Percentiles rank a stretch among this genome's conserved stretches.
Conservation (phyloP, 768 basidiomycete genomes). For the Candolleomyces aberdarensis region DNA sequence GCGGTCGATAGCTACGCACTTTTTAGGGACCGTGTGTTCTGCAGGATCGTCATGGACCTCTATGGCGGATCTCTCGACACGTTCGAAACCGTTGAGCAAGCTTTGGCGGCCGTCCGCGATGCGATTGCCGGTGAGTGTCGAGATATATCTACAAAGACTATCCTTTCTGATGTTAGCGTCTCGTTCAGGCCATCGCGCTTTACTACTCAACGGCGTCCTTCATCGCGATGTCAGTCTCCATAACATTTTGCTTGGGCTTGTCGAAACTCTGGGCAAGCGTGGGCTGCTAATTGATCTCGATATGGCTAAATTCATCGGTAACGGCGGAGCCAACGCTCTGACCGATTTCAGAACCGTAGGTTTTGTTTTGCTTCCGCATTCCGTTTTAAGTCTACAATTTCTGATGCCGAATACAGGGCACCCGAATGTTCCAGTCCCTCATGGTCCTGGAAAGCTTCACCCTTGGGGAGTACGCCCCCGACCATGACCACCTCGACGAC, state of each 20-base stretch:
- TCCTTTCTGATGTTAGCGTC: not conserved
- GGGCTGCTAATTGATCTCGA: not conserved
- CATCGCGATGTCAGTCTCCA: not conserved
- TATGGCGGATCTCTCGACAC: not conserved
- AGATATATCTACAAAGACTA: not conserved
- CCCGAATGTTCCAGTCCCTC: not conserved
- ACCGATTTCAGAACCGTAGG: not conserved
- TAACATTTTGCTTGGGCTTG: not conserved
- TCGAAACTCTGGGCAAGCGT: not conserved
- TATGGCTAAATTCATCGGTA: not conserved
- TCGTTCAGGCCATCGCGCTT: not conserved
- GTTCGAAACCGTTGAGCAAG: not conserved
- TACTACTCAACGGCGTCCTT: not conserved
- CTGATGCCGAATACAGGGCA: not conserved
- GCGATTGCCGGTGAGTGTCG: not conserved
- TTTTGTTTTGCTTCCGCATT: not conserved
- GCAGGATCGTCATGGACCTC: no score
- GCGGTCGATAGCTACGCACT: not conserved
- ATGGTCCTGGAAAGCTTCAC: not conserved
- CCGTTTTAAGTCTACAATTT: not conserved
- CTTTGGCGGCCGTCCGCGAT: not conserved
- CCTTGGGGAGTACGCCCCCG: not conserved
- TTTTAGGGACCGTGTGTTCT: not conserved
- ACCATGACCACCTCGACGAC: not conserved
- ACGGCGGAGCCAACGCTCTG: not conserved